These are phyloP conservation scores for Neolentinus lepideus DNA, from an alignment of 1,284 basidiomycete genomes.

Conservation along the genomic window DNA sequence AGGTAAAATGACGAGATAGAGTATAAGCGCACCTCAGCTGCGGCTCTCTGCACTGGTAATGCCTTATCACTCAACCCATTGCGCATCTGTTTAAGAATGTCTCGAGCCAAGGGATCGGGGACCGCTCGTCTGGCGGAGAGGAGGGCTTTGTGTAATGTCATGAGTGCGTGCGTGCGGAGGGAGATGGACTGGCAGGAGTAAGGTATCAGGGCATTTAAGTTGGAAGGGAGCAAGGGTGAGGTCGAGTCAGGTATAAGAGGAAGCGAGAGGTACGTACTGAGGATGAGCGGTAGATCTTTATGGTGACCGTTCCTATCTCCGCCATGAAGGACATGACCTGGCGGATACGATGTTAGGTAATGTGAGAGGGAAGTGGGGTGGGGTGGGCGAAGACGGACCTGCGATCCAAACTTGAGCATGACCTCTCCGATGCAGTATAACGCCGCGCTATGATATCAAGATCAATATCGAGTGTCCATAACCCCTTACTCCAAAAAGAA, in stretches of 20 bases:
- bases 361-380: neutral
- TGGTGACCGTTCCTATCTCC: slow-evolving; percentile 63
- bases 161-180: slow-evolving; percentile 77
- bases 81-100: slow-evolving; percentile 82
- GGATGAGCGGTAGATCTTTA: slow-evolving; percentile 68
- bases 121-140: slow-evolving; percentile 77
- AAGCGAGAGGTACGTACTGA: slow-evolving; percentile 38
- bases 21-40: slow-evolving; percentile 63
- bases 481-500: neutral
- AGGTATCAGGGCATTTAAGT: slow-evolving; percentile 8
- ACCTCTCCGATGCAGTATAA: slow-evolving; percentile 84
- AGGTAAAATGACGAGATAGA: too few species aligned
- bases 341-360: slow-evolving; percentile 5
- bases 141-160: slow-evolving; percentile 73
- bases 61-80: slow-evolving; percentile 78
- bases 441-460: slow-evolving; percentile 53
- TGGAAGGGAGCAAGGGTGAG: too few species aligned
- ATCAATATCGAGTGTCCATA: slow-evolving; percentile 3
- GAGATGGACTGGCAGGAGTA: slow-evolving; percentile 53
- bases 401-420: slow-evolving; percentile 77
- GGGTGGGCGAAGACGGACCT: slow-evolving; percentile 47
- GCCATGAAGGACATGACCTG: slow-evolving; percentile 94
- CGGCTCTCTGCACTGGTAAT: slow-evolving; percentile 80
- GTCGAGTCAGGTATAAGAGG: neutral
- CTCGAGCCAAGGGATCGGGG: slow-evolving; percentile 73